Percentiles rank a stretch among this genome's conserved stretches.
Evolutionary conservation across 495 filamentous ascomycete species (phyloP).

Genomic region (Thozetella sp.): DNA sequence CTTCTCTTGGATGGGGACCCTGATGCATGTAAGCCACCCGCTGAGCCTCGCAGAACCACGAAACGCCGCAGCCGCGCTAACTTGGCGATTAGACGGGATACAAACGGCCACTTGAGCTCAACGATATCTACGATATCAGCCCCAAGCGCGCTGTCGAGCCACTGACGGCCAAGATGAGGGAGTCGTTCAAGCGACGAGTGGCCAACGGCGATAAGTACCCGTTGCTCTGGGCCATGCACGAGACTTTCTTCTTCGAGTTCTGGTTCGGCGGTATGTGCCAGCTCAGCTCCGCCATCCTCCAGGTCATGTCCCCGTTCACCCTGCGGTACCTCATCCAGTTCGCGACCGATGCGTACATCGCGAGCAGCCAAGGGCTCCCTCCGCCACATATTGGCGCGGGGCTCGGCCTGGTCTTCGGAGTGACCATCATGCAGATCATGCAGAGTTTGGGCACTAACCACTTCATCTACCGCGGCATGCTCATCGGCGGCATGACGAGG

Average conservation of each 20-base stretch:
- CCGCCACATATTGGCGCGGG: slow-evolving; percentile 66
- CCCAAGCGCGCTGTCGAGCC: slow-evolving; percentile 72
- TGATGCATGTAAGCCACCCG: slow-evolving; percentile 60
- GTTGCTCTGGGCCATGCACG: slow-evolving; percentile 79
- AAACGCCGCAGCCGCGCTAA: slow-evolving; percentile 4
- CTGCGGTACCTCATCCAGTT: slow-evolving; percentile 78
- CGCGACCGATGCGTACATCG: slow-evolving; percentile 74
- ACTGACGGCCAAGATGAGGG: slow-evolving; percentile 63
- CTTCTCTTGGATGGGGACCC: slow-evolving; percentile 69
- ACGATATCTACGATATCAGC: slow-evolving; percentile 88
- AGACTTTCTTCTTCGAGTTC: slow-evolving; percentile 86
- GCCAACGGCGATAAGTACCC: slow-evolving; percentile 72
- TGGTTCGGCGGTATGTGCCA: slow-evolving; percentile 79
- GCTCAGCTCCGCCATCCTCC: slow-evolving; percentile 66
- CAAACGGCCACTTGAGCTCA: slow-evolving; percentile 76
- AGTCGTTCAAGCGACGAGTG: slow-evolving; percentile 67
- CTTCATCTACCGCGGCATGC: slow-evolving; percentile 80
- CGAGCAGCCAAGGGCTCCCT: slow-evolving; percentile 45
- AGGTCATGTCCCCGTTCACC: slow-evolving; percentile 75
- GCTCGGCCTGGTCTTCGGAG: slow-evolving; percentile 74
- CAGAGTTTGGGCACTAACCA: slow-evolving; percentile 77
- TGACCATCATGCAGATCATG: slow-evolving; percentile 73
- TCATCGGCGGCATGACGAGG: slow-evolving; percentile 76
- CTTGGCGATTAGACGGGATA: slow-evolving; percentile 65
- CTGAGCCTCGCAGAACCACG: too few relatives aligned